Evolutionary conservation across 2,329 filamentous ascomycete species (phyloP).

Genomic region (Aspergillus sp.): DNA sequence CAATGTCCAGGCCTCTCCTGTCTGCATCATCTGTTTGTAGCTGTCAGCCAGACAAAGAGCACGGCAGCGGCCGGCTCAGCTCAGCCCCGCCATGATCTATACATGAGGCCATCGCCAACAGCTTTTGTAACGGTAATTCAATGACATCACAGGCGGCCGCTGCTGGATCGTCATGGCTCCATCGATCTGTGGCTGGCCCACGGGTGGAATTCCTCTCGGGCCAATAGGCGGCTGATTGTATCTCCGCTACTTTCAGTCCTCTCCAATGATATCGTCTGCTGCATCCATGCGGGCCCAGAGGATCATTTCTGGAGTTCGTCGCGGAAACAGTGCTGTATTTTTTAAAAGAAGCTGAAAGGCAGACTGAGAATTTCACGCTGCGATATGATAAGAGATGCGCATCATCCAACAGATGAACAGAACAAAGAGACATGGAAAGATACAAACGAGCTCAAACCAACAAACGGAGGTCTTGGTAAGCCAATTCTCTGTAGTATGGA

Average conservation of each 20-base stretch:
- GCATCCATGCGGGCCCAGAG: constrained; percentile 22
- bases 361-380: not conserved
- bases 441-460: too few species aligned
- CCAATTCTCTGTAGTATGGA: fast-evolving
- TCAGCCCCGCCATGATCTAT: not conserved
- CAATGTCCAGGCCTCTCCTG: too few species aligned
- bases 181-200: constrained; percentile 31
- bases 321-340: not conserved
- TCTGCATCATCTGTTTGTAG: not conserved
- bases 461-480: too few species aligned
- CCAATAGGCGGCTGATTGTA: constrained; percentile 20
- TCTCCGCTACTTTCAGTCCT: constrained; percentile 16
- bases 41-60: too few species aligned
- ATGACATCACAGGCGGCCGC: constrained; percentile 14
- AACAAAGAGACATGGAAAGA: not conserved
- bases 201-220: constrained; percentile 18
- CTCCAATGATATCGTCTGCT: constrained; percentile 26
- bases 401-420: not conserved
- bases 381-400: not conserved
- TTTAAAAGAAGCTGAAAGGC: not conserved
- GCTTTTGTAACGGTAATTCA: not conserved
- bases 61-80: not conserved
- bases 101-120: not conserved
- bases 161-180: constrained; percentile 34
- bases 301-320: constrained; percentile 5